Percentiles rank a stretch among this genome's conserved stretches.
Evolutionary conservation across 768 basidiomycete species (phyloP).

Genomic region (Tricholoma saponaceum): DNA sequence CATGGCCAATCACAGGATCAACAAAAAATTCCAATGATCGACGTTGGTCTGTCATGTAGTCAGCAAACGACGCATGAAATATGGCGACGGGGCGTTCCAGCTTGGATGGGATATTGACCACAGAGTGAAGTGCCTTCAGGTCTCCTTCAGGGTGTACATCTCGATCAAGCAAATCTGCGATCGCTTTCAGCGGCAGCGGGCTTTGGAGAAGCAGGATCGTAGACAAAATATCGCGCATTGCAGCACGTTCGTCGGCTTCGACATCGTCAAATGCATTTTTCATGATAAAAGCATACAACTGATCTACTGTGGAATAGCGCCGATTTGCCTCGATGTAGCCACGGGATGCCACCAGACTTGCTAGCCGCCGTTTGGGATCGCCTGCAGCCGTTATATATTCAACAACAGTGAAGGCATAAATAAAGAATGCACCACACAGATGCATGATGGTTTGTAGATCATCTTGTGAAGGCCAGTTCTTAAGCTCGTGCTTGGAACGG

Average conservation of each 20-base stretch:
- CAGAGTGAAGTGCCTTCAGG: not conserved
- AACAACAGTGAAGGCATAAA: not conserved
- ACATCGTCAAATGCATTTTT: not conserved
- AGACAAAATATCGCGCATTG: not conserved
- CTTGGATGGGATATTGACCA: not conserved
- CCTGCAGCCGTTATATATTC: not conserved
- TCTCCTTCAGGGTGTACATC: not conserved
- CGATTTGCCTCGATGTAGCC: not conserved
- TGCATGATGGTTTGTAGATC: not conserved
- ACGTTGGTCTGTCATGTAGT: not conserved
- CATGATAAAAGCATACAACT: not conserved
- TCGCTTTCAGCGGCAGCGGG: not conserved
- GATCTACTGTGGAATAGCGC: not conserved
- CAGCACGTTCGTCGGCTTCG: not conserved
- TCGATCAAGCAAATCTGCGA: not conserved
- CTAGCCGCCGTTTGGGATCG: not conserved
- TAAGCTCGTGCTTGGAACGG: not conserved
- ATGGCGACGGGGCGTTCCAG: not conserved
- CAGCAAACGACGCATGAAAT: not conserved
- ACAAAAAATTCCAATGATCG: not conserved
- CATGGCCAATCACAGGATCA: not conserved
- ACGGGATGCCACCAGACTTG: not conserved
- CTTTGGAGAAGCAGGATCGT: slow-evolving; percentile 6
- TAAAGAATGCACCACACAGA: not conserved
- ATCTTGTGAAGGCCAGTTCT: not conserved